Percentiles rank a stretch among this genome's conserved stretches.
These are phyloP conservation scores for Allium fistulosum DNA, from an alignment of 106 monocot species.

Conservation along the genomic window DNA sequence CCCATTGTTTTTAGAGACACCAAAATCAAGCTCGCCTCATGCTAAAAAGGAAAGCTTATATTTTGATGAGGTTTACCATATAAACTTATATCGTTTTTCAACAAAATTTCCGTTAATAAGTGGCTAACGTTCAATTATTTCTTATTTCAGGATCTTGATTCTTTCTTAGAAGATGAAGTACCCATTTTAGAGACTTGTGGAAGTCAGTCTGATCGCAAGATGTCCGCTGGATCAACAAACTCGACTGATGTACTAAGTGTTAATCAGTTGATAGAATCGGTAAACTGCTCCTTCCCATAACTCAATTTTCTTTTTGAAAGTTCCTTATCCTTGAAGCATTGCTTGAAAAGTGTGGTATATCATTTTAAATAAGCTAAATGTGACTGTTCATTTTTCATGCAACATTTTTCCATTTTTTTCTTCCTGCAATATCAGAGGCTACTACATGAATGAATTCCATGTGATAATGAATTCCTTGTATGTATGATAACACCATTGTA, in stretches of 20 bases:
- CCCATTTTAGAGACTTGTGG: conserved; percentile 28
- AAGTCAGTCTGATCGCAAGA: conserved; percentile 46
- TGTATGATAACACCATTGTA: too few relatives aligned
- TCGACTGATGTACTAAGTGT: conserved; percentile 59
- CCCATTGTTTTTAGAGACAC: conserved; percentile 71
- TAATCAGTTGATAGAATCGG: conserved; percentile 86
- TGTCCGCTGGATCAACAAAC: conserved; percentile 42
- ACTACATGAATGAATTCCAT: too few relatives aligned
- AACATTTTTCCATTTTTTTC: too few relatives aligned
- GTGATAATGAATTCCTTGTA: too few relatives aligned
- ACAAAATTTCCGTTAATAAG: too few relatives aligned
- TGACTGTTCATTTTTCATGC: too few relatives aligned
- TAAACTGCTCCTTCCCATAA: conserved; percentile 10
- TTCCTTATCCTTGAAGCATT: background rate
- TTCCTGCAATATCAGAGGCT: too few relatives aligned
- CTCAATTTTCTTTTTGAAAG: background rate
- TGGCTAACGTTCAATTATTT: background rate
- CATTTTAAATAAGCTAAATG: too few relatives aligned
- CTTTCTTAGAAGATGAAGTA: conserved; percentile 60
- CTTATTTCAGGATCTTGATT: conserved; percentile 39
- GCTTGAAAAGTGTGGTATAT: background rate
- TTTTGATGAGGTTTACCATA: conserved; percentile 51
- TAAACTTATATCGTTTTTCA: background rate
- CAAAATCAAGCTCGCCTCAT: conserved; percentile 36
- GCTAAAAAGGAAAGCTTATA: conserved; percentile 29